Base-by-base conservation (phyloP, 768 basidiomycete species). In the Lentinula sp. region DNA sequence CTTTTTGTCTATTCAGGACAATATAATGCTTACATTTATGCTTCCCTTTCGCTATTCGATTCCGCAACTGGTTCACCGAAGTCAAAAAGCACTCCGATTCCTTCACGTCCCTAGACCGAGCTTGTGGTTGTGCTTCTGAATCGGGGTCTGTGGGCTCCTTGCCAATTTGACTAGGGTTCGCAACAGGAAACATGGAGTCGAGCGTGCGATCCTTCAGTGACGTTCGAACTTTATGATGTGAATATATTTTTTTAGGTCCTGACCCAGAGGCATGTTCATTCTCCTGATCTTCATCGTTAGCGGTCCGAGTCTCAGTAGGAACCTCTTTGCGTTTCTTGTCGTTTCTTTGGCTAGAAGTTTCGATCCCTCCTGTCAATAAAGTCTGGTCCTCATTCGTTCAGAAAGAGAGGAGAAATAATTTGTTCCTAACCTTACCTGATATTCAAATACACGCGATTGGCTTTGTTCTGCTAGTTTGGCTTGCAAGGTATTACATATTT, bases 211-310 rank as follows among this genome's bases (percentile, higher is more conserved):
- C 91, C 48, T 87, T 78, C 8, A 87, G 74, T 9, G 94, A 96
- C 2, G 93, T 95, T 60, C 96, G 85, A 57, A 98, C 91, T 81
- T 97, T 96, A 71, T 95, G 86, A 28, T 98, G 89, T 2, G 95
- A 87, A 59, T 83, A 79, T 0, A 78, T 69, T 68, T 87, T 87
- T 67, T 80, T 82, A 60, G 74, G 75, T 15, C 69, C 60, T 52
- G 55, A 63, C 67, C 65, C 48, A 49, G 63, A 49, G 13, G 59
- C 32, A 46, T 35, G 8, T 15, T 5, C 15, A 11, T 56, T 40
- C 40, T 43, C 55, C 9, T 31, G 37, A 23, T 56, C 55, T 43
- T 56, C 39, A n/a, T 28, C 21, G n/a, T 39, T 37, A 7, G 40
- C 11, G 5, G 40, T 40, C 21, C 45, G 18, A 2, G 40, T 13